Evolutionary conservation across 202 grass and related monocot species (phyloP), one percentile per base, ranked within the genome.

Genomic region (Hordeum pubiflorum): DNA sequence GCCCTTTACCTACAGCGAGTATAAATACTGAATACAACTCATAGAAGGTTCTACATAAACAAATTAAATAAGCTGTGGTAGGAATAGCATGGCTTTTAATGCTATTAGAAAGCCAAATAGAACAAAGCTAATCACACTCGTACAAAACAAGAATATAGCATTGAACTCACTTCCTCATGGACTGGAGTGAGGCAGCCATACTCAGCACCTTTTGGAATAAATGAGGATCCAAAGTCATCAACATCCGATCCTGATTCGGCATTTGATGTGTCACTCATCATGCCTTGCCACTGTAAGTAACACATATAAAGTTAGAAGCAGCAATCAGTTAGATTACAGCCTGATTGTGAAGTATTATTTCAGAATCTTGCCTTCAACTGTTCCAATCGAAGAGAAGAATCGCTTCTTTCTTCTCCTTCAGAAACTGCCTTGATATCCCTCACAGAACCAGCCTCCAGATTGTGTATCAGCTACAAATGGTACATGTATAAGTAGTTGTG

Each of bases 201-300:
- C 39, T 90, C 86, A 29, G 69, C 39, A 26, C 29, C 58, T 84
- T 80, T 86, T 0, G 72, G 82, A 27, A 85, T 55, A 69, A 80
- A 80, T 33, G 91, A 81, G 3, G 91, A 79, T 27, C 88, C 80
- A 82, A 89, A 78, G 76, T 94, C 91, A 85, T 94, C 91, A 68
- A 78, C 69, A 21, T 94, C 91, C 0, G 89, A 94, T 7, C 86
- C 89, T 63, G 91, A 91, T 89, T 94, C 91, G 23, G 86, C 81
- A 17, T 88, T 86, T 36, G 86, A 89, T 72, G 81, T 74, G 69
- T 91, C 84, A 74, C 80, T 89, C 34, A 82, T 37, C 54, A 78
- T 89, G 82, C 80, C 85, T 64, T 91, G 79, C 81, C 81, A 83
- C 83, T 94, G 54, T n/a, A 85, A 58, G 46, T 1, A 17, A 39